A percentile compares a stretch with the other conserved stretches of the same genome.
Evolutionary conservation across 2,329 filamentous ascomycete genomes (phyloP).

Genomic region (Hysterium pulicare): DNA sequence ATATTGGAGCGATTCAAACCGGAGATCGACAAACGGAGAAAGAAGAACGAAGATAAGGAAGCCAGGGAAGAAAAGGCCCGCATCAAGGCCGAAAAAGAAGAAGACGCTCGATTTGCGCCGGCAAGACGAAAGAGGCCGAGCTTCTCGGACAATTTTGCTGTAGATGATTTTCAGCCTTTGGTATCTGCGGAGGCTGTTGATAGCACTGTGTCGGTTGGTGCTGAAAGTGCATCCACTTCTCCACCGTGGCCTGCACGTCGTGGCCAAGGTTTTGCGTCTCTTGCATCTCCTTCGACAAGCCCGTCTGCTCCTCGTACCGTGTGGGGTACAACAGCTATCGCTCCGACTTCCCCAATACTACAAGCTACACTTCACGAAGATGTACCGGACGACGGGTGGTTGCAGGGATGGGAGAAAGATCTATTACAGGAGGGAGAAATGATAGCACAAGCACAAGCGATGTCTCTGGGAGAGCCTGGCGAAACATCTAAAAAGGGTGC

Average conservation of each 20-base stretch:
- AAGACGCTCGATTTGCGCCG: conserved; percentile 67
- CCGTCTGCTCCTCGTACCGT: conserved; percentile 75
- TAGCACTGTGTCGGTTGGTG: conserved; percentile 22
- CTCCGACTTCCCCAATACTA: conserved; percentile 56
- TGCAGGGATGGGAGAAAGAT: conserved; percentile 78
- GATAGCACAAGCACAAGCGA: conserved; percentile 47
- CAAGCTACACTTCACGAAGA: conserved; percentile 41
- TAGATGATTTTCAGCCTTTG: conserved; percentile 44
- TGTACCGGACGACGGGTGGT: conserved; percentile 73
- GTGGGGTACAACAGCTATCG: conserved; percentile 79
- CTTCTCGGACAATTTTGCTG: conserved; percentile 52
- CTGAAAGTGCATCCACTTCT: conserved; percentile 38
- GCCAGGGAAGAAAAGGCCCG: conserved; percentile 82
- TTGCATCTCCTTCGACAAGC: conserved; percentile 78
- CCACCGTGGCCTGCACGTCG: conserved; percentile 54
- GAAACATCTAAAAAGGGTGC: conserved; percentile 27
- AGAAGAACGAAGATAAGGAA: conserved; percentile 77
- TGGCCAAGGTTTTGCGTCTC: conserved; percentile 56
- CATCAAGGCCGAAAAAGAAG: conserved; percentile 74
- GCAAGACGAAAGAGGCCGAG: conserved; percentile 59
- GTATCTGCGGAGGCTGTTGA: conserved; percentile 25
- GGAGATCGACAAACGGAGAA: conserved; percentile 74
- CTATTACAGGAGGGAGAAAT: conserved; percentile 60
- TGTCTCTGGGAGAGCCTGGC: conserved; percentile 31
- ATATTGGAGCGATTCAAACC: conserved; percentile 71